Conservation (phyloP, 768 basidiomycete species). For the Lactifluus volemus region DNA sequence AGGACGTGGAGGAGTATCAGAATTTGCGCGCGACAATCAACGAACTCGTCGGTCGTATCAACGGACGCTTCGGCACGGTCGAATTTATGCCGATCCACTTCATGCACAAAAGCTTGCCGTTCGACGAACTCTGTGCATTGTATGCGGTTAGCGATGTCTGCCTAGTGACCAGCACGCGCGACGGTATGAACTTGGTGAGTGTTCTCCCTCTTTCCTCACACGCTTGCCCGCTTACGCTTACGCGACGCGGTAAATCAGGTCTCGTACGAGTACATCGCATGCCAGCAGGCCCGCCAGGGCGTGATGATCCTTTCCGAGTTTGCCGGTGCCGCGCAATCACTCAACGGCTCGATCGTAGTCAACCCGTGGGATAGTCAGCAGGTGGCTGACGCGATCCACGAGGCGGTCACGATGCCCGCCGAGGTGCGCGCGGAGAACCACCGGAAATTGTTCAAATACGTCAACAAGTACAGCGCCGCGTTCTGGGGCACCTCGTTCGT, state of each 20-base stretch:
- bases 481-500: slow-evolving; percentile 93
- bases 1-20: slow-evolving; percentile 99
- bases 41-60: slow-evolving; percentile 96
- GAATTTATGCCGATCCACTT: slow-evolving; percentile 99
- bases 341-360: slow-evolving; percentile 94
- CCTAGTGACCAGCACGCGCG: slow-evolving; percentile 87
- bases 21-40: slow-evolving; percentile 93
- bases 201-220: slow-evolving; percentile 23
- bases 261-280: slow-evolving; percentile 97
- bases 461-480: slow-evolving; percentile 87
- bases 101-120: slow-evolving; percentile 91
- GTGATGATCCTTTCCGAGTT: slow-evolving; percentile 98
- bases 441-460: slow-evolving; percentile 92
- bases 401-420: slow-evolving; percentile 84
- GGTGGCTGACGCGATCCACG: slow-evolving; percentile 94
- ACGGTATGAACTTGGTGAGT: slow-evolving; percentile 96
- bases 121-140: slow-evolving; percentile 95
- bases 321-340: slow-evolving; percentile 90
- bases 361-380: slow-evolving; percentile 99
- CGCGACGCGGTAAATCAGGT: slow-evolving; percentile 43
- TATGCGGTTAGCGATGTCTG: slow-evolving; percentile 97
- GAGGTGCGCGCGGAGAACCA: slow-evolving; percentile 86
- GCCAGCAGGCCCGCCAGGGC: slow-evolving; percentile 87
- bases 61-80: slow-evolving; percentile 96
- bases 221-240: slow-evolving; percentile 16